Evolutionary conservation across 164 flowering plant genomes (phyloP).

Genomic region (Vitis labrusca): DNA sequence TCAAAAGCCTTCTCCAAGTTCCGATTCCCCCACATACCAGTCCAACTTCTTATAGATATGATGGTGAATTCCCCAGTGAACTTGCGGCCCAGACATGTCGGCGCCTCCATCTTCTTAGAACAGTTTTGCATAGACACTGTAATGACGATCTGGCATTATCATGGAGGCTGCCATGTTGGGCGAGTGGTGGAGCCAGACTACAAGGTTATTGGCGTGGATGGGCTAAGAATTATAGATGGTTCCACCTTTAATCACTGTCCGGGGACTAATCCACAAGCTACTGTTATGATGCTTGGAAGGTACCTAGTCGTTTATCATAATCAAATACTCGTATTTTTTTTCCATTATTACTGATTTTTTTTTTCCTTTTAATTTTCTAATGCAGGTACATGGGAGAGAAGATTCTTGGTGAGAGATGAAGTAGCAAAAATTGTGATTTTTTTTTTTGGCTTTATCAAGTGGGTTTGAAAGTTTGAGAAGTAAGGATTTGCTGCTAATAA

Average conservation of each 20-base stretch:
- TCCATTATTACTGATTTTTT: neutral
- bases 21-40: slow-evolving; percentile 25
- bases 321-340: neutral
- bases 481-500: too few relatives aligned
- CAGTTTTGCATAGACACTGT: slow-evolving; percentile 32
- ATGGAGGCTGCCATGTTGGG: slow-evolving; percentile 39
- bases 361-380: neutral
- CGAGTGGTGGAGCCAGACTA: slow-evolving; percentile 23
- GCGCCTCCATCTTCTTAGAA: slow-evolving; percentile 23
- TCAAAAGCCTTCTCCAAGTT: slow-evolving; percentile 50
- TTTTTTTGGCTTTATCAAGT: too few relatives aligned
- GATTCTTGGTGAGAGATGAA: slow-evolving; percentile 28
- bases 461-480: too few relatives aligned
- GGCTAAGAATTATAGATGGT: slow-evolving; percentile 34
- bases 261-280: slow-evolving; percentile 44
- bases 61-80: slow-evolving; percentile 48
- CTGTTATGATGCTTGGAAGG: slow-evolving; percentile 42
- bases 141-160: slow-evolving; percentile 35
- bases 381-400: slow-evolving; percentile 47
- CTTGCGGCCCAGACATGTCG: slow-evolving; percentile 39
- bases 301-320: slow-evolving; percentile 1
- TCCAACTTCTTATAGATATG: slow-evolving; percentile 23
- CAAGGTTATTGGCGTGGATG: slow-evolving; percentile 26
- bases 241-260: slow-evolving; percentile 29
- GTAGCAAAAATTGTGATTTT: too few relatives aligned